Conservation (phyloP, 148 eudicot genomes). For the Selenicereus undatus region DNA sequence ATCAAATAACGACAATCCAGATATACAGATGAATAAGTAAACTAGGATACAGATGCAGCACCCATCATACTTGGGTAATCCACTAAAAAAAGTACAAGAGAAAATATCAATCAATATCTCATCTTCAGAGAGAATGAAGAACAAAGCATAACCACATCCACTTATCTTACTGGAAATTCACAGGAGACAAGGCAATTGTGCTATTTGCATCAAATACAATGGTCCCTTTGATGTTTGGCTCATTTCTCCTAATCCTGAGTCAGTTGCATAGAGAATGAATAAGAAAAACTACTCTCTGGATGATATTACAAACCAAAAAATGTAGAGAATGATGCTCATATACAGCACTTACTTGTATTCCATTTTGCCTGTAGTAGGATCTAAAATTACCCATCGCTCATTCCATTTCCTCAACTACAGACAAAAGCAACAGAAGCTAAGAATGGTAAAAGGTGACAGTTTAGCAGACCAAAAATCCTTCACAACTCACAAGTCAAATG, state of each 20-base stretch:
- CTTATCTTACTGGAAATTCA: constrained; percentile 89
- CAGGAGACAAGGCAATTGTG: constrained; percentile 84
- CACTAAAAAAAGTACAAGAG: constrained; percentile 48
- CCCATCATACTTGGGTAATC: constrained; percentile 91
- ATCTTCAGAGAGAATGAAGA: constrained; percentile 15
- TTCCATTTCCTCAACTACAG: constrained; percentile 91
- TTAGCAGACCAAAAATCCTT: neutral
- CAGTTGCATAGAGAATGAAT: constrained; percentile 4
- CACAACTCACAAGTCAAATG: neutral
- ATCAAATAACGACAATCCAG: neutral
- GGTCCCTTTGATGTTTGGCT: constrained; percentile 81
- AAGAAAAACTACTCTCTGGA: neutral
- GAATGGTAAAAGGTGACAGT: neutral
- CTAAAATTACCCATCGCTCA: constrained; percentile 94
- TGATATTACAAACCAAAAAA: neutral
- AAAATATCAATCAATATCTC: constrained; percentile 26
- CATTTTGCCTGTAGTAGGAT: constrained; percentile 98
- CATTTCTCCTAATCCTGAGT: constrained; percentile 83
- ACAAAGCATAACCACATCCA: constrained; percentile 4
- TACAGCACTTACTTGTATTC: constrained; percentile 79
- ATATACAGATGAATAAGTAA: neutral
- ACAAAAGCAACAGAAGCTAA: constrained; percentile 1
- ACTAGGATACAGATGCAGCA: constrained; percentile 95
- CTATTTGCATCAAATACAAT: constrained; percentile 85
- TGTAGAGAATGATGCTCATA: neutral